Conservation (phyloP, 352 stramenopile genomes). For the Phytophthora quininea region DNA sequence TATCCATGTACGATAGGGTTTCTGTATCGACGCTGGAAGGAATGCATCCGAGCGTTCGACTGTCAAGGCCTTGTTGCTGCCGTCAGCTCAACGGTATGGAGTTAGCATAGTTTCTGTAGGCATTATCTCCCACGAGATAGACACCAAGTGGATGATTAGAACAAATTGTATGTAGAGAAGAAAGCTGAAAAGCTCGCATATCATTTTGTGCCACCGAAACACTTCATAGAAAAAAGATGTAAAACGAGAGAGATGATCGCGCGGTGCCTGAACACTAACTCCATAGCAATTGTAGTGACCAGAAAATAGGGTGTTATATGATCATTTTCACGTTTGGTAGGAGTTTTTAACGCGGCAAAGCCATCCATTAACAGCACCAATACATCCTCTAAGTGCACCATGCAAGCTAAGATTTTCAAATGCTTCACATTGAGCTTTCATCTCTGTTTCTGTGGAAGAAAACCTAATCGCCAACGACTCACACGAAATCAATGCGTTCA, state of each 20-base stretch:
- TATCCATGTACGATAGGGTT: too few relatives aligned
- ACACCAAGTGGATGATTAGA: not conserved
- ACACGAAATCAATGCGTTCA: not conserved
- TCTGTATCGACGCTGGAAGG: too few relatives aligned
- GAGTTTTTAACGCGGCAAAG: not conserved
- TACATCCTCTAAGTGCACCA: not conserved
- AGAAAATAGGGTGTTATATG: not conserved
- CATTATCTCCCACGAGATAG: not conserved
- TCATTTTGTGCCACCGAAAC: not conserved
- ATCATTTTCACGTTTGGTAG: not conserved
- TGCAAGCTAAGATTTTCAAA: not conserved
- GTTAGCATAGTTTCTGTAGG: not conserved
- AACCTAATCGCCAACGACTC: not conserved
- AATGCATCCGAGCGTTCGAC: too few relatives aligned
- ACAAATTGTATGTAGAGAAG: not conserved
- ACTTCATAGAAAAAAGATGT: not conserved
- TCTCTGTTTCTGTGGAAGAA: not conserved
- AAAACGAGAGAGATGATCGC: not conserved
- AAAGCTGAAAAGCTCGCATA: not conserved
- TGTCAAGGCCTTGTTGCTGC: too few relatives aligned
- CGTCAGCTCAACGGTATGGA: not conserved
- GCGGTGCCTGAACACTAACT: not conserved
- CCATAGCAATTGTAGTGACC: not conserved
- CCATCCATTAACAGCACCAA: not conserved
- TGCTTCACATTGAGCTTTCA: not conserved